Conservation (phyloP, 2,329 filamentous ascomycete species). For the Ilyonectria destructans region DNA sequence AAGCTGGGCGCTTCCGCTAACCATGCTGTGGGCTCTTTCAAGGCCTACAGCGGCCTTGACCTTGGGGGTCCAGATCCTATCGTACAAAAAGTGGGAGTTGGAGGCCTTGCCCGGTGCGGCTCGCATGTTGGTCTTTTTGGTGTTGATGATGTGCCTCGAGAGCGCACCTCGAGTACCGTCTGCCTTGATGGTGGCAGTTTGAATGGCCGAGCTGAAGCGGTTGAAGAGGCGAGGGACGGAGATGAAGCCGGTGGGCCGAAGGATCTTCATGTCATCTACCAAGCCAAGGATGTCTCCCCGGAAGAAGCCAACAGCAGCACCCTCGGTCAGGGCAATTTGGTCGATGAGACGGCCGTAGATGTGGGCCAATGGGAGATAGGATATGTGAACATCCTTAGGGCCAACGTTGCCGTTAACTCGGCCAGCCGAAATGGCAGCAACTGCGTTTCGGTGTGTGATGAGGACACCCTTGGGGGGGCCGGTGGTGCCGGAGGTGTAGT, state of each 20-base stretch:
- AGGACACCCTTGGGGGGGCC: constrained; percentile 88
- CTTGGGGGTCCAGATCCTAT: constrained; percentile 93
- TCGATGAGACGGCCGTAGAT: constrained; percentile 93
- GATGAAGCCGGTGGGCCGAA: constrained; percentile 86
- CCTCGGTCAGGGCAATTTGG: constrained; percentile 80
- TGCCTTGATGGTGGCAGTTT: constrained; percentile 83
- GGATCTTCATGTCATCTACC: constrained; percentile 90
- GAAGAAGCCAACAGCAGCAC: constrained; percentile 90
- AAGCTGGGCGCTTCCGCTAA: constrained; percentile 91
- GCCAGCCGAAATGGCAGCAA: constrained; percentile 78
- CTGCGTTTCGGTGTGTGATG: constrained; percentile 85
- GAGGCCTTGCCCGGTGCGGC: constrained; percentile 81
- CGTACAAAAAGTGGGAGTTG: constrained; percentile 84
- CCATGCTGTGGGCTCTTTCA: constrained; percentile 80
- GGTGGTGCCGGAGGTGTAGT: constrained; percentile 91
- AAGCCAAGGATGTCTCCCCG: constrained; percentile 90
- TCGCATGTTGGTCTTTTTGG: constrained; percentile 86
- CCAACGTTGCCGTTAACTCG: constrained; percentile 69
- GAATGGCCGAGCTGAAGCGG: constrained; percentile 88
- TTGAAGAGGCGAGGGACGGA: constrained; percentile 95
- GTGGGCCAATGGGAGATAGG: constrained; percentile 94
- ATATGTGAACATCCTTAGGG: constrained; percentile 77
- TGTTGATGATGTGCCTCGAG: constrained; percentile 83
- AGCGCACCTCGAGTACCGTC: constrained; percentile 86
- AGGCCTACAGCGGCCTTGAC: constrained; percentile 88